These are phyloP conservation scores for Phaeosphaeria sp. DNA, from an alignment of 2,329 filamentous ascomycete genomes.

Conservation along the genomic window DNA sequence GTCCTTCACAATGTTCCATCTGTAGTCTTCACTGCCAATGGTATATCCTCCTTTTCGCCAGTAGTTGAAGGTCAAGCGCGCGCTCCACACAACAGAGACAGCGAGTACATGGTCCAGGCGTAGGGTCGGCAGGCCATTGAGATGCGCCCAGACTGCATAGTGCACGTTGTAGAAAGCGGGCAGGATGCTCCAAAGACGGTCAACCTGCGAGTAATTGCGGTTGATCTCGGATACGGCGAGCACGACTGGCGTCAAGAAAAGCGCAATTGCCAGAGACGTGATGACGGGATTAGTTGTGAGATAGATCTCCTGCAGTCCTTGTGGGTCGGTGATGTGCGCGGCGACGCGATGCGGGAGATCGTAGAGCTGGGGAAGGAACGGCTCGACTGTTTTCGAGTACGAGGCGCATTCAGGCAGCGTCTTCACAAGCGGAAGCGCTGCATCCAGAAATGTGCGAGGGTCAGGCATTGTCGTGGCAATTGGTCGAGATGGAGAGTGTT, in stretches of 20 bases:
- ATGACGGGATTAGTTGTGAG: slow-evolving; percentile 85
- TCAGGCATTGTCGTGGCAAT: slow-evolving; percentile 52
- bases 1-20: slow-evolving; percentile 80
- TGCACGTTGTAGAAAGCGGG: slow-evolving; percentile 87
- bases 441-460: slow-evolving; percentile 29
- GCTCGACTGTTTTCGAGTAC: slow-evolving; percentile 75
- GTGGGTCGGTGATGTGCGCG: slow-evolving; percentile 64
- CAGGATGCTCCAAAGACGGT: slow-evolving; percentile 88
- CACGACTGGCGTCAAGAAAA: slow-evolving; percentile 74
- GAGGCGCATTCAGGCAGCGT: slow-evolving; percentile 77
- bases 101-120: slow-evolving; percentile 75
- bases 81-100: slow-evolving; percentile 79
- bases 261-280: slow-evolving; percentile 72
- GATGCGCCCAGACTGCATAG: slow-evolving; percentile 80
- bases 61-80: slow-evolving; percentile 95
- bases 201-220: slow-evolving; percentile 95
- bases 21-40: slow-evolving; percentile 91
- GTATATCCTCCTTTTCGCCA: slow-evolving; percentile 93
- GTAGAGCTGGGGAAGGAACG: slow-evolving; percentile 73
- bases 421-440: slow-evolving; percentile 72
- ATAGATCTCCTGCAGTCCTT: slow-evolving; percentile 75
- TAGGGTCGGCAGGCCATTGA: slow-evolving; percentile 72
- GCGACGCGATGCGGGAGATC: slow-evolving; percentile 54
- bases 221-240: slow-evolving; percentile 83
- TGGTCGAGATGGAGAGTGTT: background rate